Evolutionary conservation across 1,139 yeast species (phyloP).

Genomic region (Suhomyces yuchorum): DNA sequence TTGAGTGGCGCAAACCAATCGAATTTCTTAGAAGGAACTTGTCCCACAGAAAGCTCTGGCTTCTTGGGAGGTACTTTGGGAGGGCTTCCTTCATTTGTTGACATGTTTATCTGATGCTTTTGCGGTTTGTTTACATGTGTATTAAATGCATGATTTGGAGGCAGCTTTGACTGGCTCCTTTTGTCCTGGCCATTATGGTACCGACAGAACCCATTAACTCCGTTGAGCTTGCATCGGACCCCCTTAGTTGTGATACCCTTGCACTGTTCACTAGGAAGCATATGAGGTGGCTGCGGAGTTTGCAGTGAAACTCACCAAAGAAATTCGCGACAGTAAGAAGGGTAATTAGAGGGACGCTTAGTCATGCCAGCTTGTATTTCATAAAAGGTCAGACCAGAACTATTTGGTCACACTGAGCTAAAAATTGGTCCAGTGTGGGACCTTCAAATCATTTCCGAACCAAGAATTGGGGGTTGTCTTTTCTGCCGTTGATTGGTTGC

Average conservation of each 20-base stretch:
- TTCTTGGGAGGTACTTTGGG: neutral
- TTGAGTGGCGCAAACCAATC: neutral
- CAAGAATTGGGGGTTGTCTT: too few species aligned
- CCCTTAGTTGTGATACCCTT: constrained; percentile 36
- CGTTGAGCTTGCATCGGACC: constrained; percentile 29
- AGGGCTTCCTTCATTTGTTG: neutral
- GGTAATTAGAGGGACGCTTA: neutral
- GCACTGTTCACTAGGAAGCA: constrained; percentile 26
- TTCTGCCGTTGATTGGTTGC: too few species aligned
- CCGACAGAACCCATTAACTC: constrained; percentile 29
- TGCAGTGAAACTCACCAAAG: neutral
- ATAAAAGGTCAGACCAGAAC: too few species aligned
- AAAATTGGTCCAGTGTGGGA: too few species aligned
- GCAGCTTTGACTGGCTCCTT: neutral
- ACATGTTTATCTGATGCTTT: neutral
- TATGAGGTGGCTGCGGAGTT: neutral
- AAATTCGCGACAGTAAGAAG: neutral
- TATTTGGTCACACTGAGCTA: too few species aligned
- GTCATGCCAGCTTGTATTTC: too few species aligned
- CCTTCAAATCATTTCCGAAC: too few species aligned
- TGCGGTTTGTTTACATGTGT: neutral
- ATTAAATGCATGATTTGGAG: neutral
- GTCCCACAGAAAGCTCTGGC: neutral
- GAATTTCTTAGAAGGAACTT: neutral
- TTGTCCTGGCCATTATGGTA: constrained; percentile 24